Evolutionary conservation across 768 basidiomycete genomes (phyloP), one percentile per base, ranked within the genome.

Genomic region (Amanita pseudoporphyria): DNA sequence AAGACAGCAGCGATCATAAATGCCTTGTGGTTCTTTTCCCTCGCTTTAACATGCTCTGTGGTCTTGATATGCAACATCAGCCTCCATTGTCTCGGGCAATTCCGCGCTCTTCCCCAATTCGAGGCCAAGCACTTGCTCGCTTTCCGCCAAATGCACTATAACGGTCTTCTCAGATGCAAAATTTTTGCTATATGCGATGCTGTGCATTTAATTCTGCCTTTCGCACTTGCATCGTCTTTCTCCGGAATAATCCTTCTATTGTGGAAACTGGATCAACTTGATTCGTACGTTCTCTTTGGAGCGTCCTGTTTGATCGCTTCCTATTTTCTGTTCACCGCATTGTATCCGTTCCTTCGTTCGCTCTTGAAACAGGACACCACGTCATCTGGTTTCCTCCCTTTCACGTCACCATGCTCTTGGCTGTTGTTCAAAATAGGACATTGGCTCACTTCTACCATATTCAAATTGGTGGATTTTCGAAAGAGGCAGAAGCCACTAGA

Each of bases 71-170:
- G 48, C 18, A 18, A 14, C 13, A 12, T 32, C 3, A 19, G 48
- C 39, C 28, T 9, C 14, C 16, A 28, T 6, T 49, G 28, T 14
- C 41, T 49, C 19, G 26, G 38, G 30, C 26, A 41, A 13, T 49
- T 49, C 38, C 12, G 16, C 19, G 26, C 37, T 9, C n/a, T 14
- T 9, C 45, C 45, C 5, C 45, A 47, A 28, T 37, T 47, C 45
- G 35, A 37, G 3, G n/a, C 26, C 32, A 46, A 46, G 28, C 33
- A 48, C 53, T 18, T 21, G 64, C 24, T 48, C 3, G 47, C 47
- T 24, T 46, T 46, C 22, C 45, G 45, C n/a, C 45, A 46, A 22
- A 46, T 46, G 30, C 45, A 19, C 16, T 46, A 46, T n/a, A 33
- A 35, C 13, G 19, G 19, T 13, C 13, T 46, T 9, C 33, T 19